Conservation (phyloP, 768 basidiomycete genomes). For the Pleurotus tuber-regium region DNA sequence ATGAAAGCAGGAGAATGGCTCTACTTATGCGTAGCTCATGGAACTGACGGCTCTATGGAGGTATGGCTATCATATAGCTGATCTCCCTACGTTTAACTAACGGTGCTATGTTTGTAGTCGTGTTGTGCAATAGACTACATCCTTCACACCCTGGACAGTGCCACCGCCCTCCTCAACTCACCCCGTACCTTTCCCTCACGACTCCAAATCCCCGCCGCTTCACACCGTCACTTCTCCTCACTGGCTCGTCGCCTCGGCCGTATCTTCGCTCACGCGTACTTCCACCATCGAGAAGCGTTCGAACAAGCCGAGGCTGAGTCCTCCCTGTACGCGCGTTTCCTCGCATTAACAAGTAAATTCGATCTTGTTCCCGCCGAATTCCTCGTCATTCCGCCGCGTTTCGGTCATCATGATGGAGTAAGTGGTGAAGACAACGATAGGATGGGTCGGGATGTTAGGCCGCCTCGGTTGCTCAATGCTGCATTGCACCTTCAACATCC, state of each 20-base stretch:
- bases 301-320: slow-evolving; percentile 90
- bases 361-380: slow-evolving; percentile 82
- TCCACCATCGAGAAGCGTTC: slow-evolving; percentile 89
- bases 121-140: slow-evolving; percentile 99
- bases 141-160: slow-evolving; percentile 88
- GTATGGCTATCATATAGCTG: slow-evolving; percentile 43
- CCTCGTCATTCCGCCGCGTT: slow-evolving; percentile 66
- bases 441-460: slow-evolving; percentile 26
- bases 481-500: slow-evolving; percentile 24
- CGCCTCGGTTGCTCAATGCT: slow-evolving; percentile 38
- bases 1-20: slow-evolving; percentile 99
- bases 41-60: slow-evolving; percentile 85
- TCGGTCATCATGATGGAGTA: slow-evolving; percentile 13
- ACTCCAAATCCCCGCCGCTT: slow-evolving; percentile 76
- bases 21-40: slow-evolving; percentile 94
- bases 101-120: slow-evolving; percentile 45
- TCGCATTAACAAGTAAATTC: slow-evolving; percentile 77
- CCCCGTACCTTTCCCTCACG: slow-evolving; percentile 90
- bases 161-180: slow-evolving; percentile 88
- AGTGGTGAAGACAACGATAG: slow-evolving; percentile 16
- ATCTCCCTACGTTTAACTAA: background rate
- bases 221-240: slow-evolving; percentile 85
- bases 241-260: slow-evolving; percentile 89
- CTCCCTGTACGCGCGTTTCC: slow-evolving; percentile 86
- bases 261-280: slow-evolving; percentile 96